A percentile compares a stretch with the other conserved stretches of the same genome.
Evolutionary conservation across 1,284 basidiomycete species (phyloP).

Genomic region (Tilletia caries): DNA sequence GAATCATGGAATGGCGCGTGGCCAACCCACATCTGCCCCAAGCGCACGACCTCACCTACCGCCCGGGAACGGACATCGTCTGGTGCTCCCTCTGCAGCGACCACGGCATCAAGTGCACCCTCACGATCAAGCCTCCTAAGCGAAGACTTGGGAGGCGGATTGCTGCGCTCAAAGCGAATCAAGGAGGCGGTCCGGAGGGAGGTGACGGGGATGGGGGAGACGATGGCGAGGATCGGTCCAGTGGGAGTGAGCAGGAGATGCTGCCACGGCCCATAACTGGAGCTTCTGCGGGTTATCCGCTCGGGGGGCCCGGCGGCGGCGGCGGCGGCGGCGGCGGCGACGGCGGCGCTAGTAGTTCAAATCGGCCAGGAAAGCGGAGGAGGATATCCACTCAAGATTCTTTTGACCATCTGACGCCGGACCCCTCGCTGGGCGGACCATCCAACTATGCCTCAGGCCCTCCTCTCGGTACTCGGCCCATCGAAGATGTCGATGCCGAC

Average conservation of each 20-base stretch:
- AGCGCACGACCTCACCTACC: not conserved
- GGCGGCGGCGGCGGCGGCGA: too few relatives aligned
- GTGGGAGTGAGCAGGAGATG: not conserved
- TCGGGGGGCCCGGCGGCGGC: too few relatives aligned
- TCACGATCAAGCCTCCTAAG: not conserved
- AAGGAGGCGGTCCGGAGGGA: not conserved
- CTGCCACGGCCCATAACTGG: not conserved
- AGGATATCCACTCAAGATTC: too few relatives aligned
- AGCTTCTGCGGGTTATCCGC: too few relatives aligned
- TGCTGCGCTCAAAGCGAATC: not conserved
- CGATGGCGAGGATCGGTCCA: not conserved
- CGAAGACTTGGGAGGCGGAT: not conserved
- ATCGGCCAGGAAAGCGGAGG: too few relatives aligned
- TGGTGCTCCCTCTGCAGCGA: not conserved
- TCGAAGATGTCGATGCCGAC: too few relatives aligned
- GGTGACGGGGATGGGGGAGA: not conserved
- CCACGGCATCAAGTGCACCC: not conserved
- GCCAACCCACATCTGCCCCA: constrained; percentile 5
- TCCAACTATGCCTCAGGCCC: too few relatives aligned
- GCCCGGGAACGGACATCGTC: constrained; percentile 1
- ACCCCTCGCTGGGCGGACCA: too few relatives aligned
- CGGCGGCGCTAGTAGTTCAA: too few relatives aligned
- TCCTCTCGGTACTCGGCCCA: too few relatives aligned
- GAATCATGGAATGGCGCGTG: not conserved
- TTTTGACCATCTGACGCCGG: too few relatives aligned